Percentiles rank a stretch among this genome's conserved stretches.
Evolutionary conservation across 768 basidiomycete species (phyloP).

Genomic region (Russula foetens): DNA sequence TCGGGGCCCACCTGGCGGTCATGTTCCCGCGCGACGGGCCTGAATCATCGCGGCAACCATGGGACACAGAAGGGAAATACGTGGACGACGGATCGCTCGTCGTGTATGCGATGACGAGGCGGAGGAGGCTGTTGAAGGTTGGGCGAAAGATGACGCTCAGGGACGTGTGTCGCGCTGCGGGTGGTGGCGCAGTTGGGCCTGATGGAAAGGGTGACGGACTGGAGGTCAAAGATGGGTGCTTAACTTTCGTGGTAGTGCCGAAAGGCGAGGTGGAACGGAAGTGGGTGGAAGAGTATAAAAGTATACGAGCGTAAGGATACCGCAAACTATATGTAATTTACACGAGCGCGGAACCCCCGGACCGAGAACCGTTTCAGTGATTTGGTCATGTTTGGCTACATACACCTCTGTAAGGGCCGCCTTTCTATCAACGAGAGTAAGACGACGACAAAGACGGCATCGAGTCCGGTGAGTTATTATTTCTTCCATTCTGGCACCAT

Average conservation of each 20-base stretch:
- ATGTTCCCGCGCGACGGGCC: constrained; percentile 75
- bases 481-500: neutral
- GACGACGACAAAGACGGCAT: constrained; percentile 11
- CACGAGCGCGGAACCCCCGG: neutral
- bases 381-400: constrained; percentile 11
- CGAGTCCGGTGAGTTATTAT: constrained; percentile 4
- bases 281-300: constrained; percentile 89
- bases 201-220: constrained; percentile 79
- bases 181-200: constrained; percentile 29
- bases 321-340: too few relatives aligned
- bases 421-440: constrained; percentile 2
- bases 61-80: constrained; percentile 74
- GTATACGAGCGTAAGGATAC: constrained; percentile 31
- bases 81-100: constrained; percentile 45
- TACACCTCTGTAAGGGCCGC: neutral
- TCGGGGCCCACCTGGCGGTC: constrained; percentile 61
- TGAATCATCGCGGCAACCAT: constrained; percentile 43
- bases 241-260: constrained; percentile 72
- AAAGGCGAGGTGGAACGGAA: constrained; percentile 68
- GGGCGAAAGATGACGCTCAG: constrained; percentile 84
- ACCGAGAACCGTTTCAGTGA: neutral
- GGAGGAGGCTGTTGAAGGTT: constrained; percentile 76
- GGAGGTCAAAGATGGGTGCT: constrained; percentile 73
- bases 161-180: constrained; percentile 62
- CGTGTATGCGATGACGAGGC: constrained; percentile 75